Evolutionary conservation across 768 basidiomycete genomes (phyloP), one percentile per base, ranked within the genome.

Genomic region (Boletus eberwhitei): DNA sequence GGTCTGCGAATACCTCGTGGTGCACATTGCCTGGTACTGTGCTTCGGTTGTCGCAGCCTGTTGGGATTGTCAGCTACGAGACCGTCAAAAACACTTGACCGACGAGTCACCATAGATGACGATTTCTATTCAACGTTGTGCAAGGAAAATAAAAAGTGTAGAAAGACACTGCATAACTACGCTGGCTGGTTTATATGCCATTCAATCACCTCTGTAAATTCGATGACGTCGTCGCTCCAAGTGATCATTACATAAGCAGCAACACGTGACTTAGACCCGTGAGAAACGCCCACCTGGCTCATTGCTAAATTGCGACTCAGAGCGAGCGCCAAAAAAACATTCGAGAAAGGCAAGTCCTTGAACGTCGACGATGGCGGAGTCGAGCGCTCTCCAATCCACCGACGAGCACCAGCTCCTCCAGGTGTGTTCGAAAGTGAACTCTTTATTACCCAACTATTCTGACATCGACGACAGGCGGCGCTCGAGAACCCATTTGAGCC

Each of bases 401-500:
- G 64, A 68, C 50, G 66, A 70, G 22, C 54, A 56, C 1, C 35
- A 50, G 8, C 62, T 70, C 32, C 59, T 70, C 14, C 54, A 64
- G 59, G 69, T 64, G 17, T 17, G 48, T 58, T 7, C 0, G 29
- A 40, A 43, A 5, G 0, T 6, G 0, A 8, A 1, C 8, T 0
- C 26, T 29, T 8, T 13, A 13, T 38, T 3, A 4, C 2, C 12
- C 1, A 51, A 24, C 5, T 19, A 13, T 16, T 4, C 46, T 55
- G 21, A 54, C 36, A 4, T 41, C 4, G 16, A 24, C 16, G 1
- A 24, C 48, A 70, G 69, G 57, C 64, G 7, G 68, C 66, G 2
- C 59, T 71, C 11, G 52, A 63, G 44, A 56, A 52, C 41, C 64
- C 69, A 1, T 71, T 71, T 29, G 64, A 71, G 44, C 61, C 64